Evolutionary conservation across 2,329 filamentous ascomycete species (phyloP).

Genomic region (Cytospora mali): DNA sequence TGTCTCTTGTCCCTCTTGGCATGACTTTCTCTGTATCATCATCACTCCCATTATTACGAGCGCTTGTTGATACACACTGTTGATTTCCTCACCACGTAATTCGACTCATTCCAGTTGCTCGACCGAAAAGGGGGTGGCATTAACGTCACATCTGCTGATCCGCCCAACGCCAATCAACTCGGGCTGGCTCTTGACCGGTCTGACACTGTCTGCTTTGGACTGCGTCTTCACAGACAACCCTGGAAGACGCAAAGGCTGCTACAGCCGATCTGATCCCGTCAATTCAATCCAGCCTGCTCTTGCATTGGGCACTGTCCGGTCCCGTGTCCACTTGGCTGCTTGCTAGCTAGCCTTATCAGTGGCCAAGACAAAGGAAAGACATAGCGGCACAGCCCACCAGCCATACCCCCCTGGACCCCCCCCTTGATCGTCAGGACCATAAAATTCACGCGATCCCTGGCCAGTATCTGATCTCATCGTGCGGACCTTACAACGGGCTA

Average conservation of each 20-base stretch:
- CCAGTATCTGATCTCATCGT: slow-evolving; percentile 7
- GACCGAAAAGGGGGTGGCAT: background rate
- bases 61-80: too few species aligned
- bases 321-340: slow-evolving; percentile 9
- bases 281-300: slow-evolving; percentile 15
- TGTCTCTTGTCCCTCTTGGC: slow-evolving; percentile 4
- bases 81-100: too few species aligned
- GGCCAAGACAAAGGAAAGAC: slow-evolving; percentile 23
- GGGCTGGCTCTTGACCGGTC: too few species aligned
- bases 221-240: background rate
- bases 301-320: slow-evolving; percentile 8
- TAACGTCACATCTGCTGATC: background rate
- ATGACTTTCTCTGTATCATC: background rate
- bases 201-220: background rate
- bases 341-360: slow-evolving; percentile 16
- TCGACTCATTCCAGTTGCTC: background rate
- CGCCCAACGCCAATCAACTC: background rate
- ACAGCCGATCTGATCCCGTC: slow-evolving; percentile 17
- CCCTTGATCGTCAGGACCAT: slow-evolving; percentile 13
- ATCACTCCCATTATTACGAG: too few species aligned
- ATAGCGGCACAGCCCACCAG: slow-evolving; percentile 4
- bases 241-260: background rate
- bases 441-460: slow-evolving; percentile 21
- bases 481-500: slow-evolving; percentile 19
- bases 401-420: background rate